These are phyloP conservation scores for Hypoxylon intermedium DNA, from an alignment of 495 filamentous ascomycete genomes.

Conservation along the genomic window DNA sequence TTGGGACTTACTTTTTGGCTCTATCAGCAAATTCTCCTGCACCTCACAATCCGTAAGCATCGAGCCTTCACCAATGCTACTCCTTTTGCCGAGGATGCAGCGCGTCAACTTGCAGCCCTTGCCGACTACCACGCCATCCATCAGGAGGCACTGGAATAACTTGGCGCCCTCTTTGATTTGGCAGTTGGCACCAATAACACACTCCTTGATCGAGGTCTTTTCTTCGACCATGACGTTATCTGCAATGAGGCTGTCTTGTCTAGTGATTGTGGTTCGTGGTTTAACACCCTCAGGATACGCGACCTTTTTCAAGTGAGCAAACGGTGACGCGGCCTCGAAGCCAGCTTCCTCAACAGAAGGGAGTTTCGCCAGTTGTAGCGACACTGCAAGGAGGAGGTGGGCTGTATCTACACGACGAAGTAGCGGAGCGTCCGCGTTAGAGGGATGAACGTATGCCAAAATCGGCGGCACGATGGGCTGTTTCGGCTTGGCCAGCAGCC, in stretches of 20 bases:
- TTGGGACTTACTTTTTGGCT: constrained; percentile 70
- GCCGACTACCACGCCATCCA: constrained; percentile 87
- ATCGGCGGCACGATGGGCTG: constrained; percentile 67
- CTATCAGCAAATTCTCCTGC: constrained; percentile 83
- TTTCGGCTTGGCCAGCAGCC: constrained; percentile 25
- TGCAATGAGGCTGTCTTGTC: constrained; percentile 77
- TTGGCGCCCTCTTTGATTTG: constrained; percentile 81
- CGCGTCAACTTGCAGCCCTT: constrained; percentile 78
- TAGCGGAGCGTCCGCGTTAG: constrained; percentile 55
- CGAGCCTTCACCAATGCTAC: constrained; percentile 76
- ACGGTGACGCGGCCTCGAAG: constrained; percentile 65
- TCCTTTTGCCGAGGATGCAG: constrained; percentile 79
- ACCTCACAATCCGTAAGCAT: constrained; percentile 87
- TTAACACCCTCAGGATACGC: constrained; percentile 80
- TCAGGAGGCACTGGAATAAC: constrained; percentile 80
- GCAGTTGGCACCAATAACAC: constrained; percentile 84
- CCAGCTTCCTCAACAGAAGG: constrained; percentile 70
- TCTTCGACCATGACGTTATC: constrained; percentile 86
- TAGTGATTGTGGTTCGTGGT: constrained; percentile 75
- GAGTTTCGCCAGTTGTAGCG: constrained; percentile 82
- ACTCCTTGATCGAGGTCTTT: constrained; percentile 85
- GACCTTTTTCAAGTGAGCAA: constrained; percentile 78
- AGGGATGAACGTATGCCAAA: constrained; percentile 76
- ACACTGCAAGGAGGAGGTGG: constrained; percentile 77
- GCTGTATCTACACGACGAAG: constrained; percentile 88